Evolutionary conservation across 495 filamentous ascomycete genomes (phyloP), one percentile per base, ranked within the genome.

Genomic region (Penicillium diatomitis): DNA sequence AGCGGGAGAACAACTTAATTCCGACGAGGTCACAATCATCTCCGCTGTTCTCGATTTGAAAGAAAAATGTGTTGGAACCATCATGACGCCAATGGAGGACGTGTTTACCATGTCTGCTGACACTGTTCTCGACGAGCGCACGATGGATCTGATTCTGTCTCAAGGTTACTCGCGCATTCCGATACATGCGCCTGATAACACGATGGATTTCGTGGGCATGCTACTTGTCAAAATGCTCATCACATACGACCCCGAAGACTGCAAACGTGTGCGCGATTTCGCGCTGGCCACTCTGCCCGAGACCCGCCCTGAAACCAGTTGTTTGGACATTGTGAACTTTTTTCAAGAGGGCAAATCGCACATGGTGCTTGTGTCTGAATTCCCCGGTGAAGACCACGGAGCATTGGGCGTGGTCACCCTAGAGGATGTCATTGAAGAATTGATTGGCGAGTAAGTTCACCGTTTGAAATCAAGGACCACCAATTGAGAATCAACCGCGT

Each of bases 281-380:
- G 81, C 89, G 2, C 70, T 98, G 47, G 92, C 94, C 32, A 96
- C 92, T 0, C 75, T 98, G 0, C 94, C 94, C 3, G 92, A 98
- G 66, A 98, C 92, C 3, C 79, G 87, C 6, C 87, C 94, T 1
- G 88, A 96, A 56, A 97, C 92, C 0, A 95, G 89, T 64, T 98
- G 92, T 63, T 70, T 98, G 38, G 92, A 98, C 62, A 98, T 97
- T 54, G 85, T 98, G 64, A 98, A 98, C 70, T 98, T 95, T 69
- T 98, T 98, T 71, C 92, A 98, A 63, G 91, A 98, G 69, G 92
- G 92, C 45, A 97, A 97, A 64, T 95, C 89, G 7, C 92, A 98
- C 66, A 97, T 98, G 94, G 91, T 97, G 7, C 75, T 98, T 29
- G 90, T 96, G 7, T 95, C 90, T 5, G 86, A 95, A 55, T 82